Evolutionary conservation across 2,329 filamentous ascomycete genomes (phyloP).

Genomic region (Akanthomyces lecanii): DNA sequence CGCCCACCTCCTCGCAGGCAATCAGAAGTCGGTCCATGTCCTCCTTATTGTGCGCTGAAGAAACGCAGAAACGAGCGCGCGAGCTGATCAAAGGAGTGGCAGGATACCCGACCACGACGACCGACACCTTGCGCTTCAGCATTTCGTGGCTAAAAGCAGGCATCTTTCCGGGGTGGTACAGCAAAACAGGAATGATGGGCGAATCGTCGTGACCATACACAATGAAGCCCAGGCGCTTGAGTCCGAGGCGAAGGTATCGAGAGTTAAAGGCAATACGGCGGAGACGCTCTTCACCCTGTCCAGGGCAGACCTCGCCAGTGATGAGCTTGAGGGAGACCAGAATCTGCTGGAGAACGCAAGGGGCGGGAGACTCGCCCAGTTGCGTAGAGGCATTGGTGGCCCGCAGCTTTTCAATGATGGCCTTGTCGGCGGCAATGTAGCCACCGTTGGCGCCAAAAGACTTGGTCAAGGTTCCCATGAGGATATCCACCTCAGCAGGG

Average conservation of each 20-base stretch:
- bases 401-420: constrained; percentile 87
- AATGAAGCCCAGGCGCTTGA: constrained; percentile 96
- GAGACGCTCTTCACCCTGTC: constrained; percentile 91
- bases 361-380: constrained; percentile 82
- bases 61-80: constrained; percentile 92
- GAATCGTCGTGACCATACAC: constrained; percentile 97
- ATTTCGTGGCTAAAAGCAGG: constrained; percentile 98
- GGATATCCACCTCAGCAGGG: constrained; percentile 80
- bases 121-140: constrained; percentile 94
- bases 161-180: constrained; percentile 99
- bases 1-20: constrained; percentile 89
- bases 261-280: constrained; percentile 98
- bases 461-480: constrained; percentile 98
- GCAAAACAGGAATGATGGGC: constrained; percentile 87
- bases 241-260: constrained; percentile 90
- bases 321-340: constrained; percentile 83
- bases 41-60: constrained; percentile 95
- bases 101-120: constrained; percentile 95
- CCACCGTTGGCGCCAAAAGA: constrained; percentile 98
- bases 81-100: constrained; percentile 94
- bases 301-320: constrained; percentile 77
- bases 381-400: constrained; percentile 80
- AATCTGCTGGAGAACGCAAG: constrained; percentile 88
- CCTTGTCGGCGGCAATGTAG: constrained; percentile 85
- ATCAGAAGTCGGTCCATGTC: constrained; percentile 85